Evolutionary conservation across 2,329 filamentous ascomycete genomes (phyloP), one percentile per base, ranked within the genome.

Genomic region (Alternaria novae-zelandiae): DNA sequence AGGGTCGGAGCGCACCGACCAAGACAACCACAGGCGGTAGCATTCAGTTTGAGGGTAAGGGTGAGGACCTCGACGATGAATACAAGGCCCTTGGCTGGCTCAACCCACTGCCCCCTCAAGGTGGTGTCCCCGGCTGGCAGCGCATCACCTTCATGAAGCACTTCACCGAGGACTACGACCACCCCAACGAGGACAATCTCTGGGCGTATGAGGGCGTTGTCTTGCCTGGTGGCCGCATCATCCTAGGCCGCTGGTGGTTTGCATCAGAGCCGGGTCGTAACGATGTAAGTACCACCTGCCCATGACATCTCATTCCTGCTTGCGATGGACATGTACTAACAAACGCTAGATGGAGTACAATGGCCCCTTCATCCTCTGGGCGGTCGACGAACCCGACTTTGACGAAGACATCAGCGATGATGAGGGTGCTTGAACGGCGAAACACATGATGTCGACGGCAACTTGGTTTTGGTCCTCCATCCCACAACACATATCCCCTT

Each of bases 81-180:
- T 80, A 78, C 64, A 65, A 65, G n/a, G 71, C 72, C 4, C 67
- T 78, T 3, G 86, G 86, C 47, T 85, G 83, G 78, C 74, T 88
- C 20, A 85, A 86, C 66, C 74, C 82, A 0, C 73, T 88, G 2
- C 83, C 83, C 1, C 68, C 77, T 3, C 86, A 88, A 65, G 63
- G 61, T 13, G 73, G 65, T 1, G 83, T 88, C 12, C 81, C 82
- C 0, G 86, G 86, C 20, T 88, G 84, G 79, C 83, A 86, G 74
- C 81, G 85, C 30, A 77, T 88, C 59, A 84, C 82, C 0, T 83
- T 88, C 77, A 84, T 87, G 81, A 86, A 86, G 71, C 84, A 85
- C 66, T 83, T 80, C 65, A 56, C 65, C 2, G 73, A 81, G 13
- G 70, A 77, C 8, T 61, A 76, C 9, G 64, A 77, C 1, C 59